Evolutionary conservation across 2,329 filamentous ascomycete genomes (phyloP), one percentile per base, ranked within the genome.

Genomic region (Aspergillus sclerotialis): DNA sequence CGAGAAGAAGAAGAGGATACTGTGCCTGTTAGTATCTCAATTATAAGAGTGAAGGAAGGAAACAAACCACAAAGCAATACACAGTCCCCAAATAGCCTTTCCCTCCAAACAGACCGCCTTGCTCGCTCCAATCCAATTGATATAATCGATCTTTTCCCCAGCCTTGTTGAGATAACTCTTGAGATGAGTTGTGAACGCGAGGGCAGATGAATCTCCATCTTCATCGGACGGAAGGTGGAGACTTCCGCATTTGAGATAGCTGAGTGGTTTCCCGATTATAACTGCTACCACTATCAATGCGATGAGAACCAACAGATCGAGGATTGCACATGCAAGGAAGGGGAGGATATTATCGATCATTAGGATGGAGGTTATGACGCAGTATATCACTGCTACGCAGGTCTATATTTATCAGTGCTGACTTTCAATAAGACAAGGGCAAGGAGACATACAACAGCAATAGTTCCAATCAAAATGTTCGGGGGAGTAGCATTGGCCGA

Each of bases 81-180:
- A 76, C 40, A 94, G 63, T 1, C 87, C 88, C 89, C 88, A 94
- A 45, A 92, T 76, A 11, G 83, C 77, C 72, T 94, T 93, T 59
- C 88, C 79, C 68, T 92, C 80, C 52, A 80, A 78, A 67, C 89
- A 95, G 36, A 84, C 83, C 12, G 73, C 53, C 55, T 70, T 73
- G 9, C 69, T 77, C 7, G 72, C 69, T n/a, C 74, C 75, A 28
- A 76, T 74, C 73, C 75, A 80, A 37, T 67, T 60, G 10, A 53
- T 51, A 39, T 78, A 66, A 13, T 67, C 63, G 36, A 78, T 53
- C 26, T 57, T 67, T 5, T 66, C 65, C n/a, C 68, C 69, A 32
- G 68, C 58, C 30, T 66, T 65, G 36, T 68, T 66, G 23, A 78
- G 54, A 40, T 73, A 75, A 39, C 64, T 65, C 14, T 67, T 65